These are phyloP conservation scores for Penstemon davidsonii DNA, from an alignment of 257 asterid species.

Conservation along the genomic window DNA sequence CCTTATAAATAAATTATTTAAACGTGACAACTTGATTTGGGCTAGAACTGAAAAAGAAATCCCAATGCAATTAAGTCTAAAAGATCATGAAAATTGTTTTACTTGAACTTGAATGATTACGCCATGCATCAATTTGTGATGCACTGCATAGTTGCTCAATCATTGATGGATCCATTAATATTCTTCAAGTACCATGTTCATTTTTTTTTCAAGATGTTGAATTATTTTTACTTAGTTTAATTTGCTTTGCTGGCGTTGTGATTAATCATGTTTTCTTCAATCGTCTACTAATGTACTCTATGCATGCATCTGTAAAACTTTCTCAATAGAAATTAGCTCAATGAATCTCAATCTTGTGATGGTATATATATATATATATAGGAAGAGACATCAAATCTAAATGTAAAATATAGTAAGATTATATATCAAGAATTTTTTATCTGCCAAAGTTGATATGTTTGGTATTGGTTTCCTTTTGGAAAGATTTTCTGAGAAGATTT, in stretches of 20 bases:
- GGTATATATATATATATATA: conserved; percentile 1
- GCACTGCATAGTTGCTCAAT: conserved; percentile 24
- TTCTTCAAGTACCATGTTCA: conserved; percentile 2
- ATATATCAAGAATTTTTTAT: neutral
- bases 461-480: no score
- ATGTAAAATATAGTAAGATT: conserved; percentile 29
- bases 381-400: conserved; percentile 34
- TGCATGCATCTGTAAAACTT: conserved; percentile 36
- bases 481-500: no score
- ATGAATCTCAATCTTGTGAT: conserved; percentile 21
- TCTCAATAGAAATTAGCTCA: neutral
- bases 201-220: neutral
- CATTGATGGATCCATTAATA: conserved; percentile 10
- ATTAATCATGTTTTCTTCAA: conserved; percentile 26
- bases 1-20: no score
- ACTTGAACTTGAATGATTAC: no score
- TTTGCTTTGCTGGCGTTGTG: conserved; percentile 35
- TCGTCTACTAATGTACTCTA: neutral
- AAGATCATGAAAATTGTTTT: no score
- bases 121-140: no score
- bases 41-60: no score
- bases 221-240: neutral
- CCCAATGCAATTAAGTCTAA: no score
- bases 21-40: no score
- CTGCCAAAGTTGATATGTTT: neutral